Base-by-base conservation (phyloP, 306 rosid genomes). In the Glycyrrhiza uralensis region DNA sequence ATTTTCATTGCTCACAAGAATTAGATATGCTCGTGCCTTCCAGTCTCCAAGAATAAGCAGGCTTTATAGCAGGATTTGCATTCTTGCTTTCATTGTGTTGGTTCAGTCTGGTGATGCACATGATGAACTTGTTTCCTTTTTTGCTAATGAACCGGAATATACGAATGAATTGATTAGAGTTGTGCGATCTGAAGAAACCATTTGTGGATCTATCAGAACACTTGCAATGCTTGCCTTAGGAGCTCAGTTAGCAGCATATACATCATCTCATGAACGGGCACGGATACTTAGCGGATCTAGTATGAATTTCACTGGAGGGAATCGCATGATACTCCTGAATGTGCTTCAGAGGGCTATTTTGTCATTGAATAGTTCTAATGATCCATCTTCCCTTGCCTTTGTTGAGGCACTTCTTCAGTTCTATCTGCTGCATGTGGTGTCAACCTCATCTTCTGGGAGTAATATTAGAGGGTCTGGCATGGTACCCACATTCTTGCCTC, bases 341-440 rank as follows among this genome's bases (percentile, higher is more conserved):
- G 98, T 93, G 70, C 96, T 93, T 39, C 98, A 93, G 84, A 89
- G 83, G 80, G 98, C 97, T 68, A 87, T 93, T 71, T 59, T 89
- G 73, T 87, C 94, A 46, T 81, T 93, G 67, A 93, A 90, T 83
- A 85, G 69, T 81, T 89, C 94, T 19, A 87, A 66, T 42, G 98
- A 93, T 85, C 96, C 97, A 59, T 87, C 94, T 50, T 87, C 94
- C 32, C 89, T 91, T 71, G 92, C 96, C 28, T 93, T 93, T 86
- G 96, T 93, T 56, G 98, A 91, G 86, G 96, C 98, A 22, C 96
- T 93, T 58, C 98, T 93, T 85, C 97, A 91, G 82, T 93, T 93
- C 76, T 93, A 93, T 85, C 82, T 93, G 85, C 88, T 93, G 10
- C 98, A 93, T 83, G 97, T 91, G 64, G 96, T 93, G 72, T 93